These are phyloP conservation scores for Pythium insidiosum DNA, from an alignment of 352 stramenopile genomes.

Conservation along the genomic window DNA sequence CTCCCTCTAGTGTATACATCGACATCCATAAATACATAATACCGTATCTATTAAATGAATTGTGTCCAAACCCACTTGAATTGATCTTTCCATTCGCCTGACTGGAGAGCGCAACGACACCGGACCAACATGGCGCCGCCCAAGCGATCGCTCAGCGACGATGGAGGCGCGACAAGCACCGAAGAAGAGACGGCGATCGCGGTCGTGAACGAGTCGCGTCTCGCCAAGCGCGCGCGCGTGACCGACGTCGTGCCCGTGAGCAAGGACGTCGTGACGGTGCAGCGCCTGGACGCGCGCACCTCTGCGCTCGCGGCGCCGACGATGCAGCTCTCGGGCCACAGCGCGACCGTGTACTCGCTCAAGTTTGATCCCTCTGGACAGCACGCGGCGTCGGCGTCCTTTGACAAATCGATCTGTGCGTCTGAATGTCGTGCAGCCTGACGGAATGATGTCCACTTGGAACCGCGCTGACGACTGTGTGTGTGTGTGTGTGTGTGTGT, in stretches of 20 bases:
- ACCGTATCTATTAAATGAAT: too few species aligned
- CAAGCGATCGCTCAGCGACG: not conserved
- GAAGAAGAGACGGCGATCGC: slow-evolving; percentile 15
- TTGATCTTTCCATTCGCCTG: too few species aligned
- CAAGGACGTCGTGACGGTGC: slow-evolving; percentile 41
- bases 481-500: not conserved
- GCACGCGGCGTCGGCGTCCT: slow-evolving; percentile 61
- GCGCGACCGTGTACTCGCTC: slow-evolving; percentile 66
- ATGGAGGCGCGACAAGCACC: not conserved
- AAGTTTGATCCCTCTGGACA: slow-evolving; percentile 73
- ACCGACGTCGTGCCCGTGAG: slow-evolving; percentile 71
- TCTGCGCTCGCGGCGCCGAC: slow-evolving; percentile 60
- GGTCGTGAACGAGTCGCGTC: slow-evolving; percentile 10
- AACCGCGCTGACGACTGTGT: not conserved
- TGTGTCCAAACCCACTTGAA: too few species aligned
- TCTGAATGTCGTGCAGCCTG: slow-evolving; percentile 4
- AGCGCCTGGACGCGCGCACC: slow-evolving; percentile 44
- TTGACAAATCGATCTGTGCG: slow-evolving; percentile 58
- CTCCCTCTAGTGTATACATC: too few species aligned
- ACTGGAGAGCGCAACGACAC: too few species aligned
- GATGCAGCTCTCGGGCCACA: slow-evolving; percentile 75
- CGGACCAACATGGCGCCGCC: too few species aligned
- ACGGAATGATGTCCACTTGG: not conserved
- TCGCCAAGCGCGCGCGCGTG: slow-evolving; percentile 61
- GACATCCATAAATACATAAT: too few species aligned